phyloP scores from a whole-genome alignment of 2,329 filamentous ascomycete genomes.

The Emmonsiellopsis sp. region DNA sequence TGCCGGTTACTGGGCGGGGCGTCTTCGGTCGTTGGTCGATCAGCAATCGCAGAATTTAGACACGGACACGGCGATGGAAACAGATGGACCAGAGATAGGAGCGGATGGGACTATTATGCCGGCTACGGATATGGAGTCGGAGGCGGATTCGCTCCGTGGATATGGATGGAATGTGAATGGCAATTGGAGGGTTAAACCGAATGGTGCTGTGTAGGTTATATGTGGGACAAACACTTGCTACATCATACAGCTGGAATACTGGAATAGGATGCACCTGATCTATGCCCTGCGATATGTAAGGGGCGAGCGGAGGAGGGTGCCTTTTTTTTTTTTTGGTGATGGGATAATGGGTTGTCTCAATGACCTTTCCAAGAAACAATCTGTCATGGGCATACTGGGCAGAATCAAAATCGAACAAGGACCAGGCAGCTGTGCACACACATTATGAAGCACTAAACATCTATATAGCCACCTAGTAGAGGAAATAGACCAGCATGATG shows the following conservation, averaged over 20 bases:
- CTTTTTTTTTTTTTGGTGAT: no score
- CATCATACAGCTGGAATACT: background rate
- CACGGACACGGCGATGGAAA: background rate
- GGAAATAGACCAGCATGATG: no score
- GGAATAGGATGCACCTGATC: background rate
- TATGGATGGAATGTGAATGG: slow-evolving; percentile 11
- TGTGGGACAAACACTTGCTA: background rate
- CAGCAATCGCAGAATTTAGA: background rate
- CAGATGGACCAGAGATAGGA: background rate
- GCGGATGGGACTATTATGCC: background rate
- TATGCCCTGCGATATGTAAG: background rate
- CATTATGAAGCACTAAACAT: no score
- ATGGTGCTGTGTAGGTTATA: slow-evolving; percentile 17
- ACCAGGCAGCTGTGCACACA: no score
- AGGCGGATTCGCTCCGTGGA: slow-evolving; percentile 4
- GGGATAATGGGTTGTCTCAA: no score
- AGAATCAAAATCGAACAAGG: no score
- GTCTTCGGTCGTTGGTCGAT: slow-evolving; percentile 1
- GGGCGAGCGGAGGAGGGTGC: no score
- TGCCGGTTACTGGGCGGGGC: slow-evolving; percentile 4
- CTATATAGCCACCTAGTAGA: no score
- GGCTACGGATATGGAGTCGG: background rate
- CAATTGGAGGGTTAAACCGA: slow-evolving; percentile 24
- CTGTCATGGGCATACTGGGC: no score
- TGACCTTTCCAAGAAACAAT: no score